Evolutionary conservation across 148 eudicot species (phyloP), one percentile per base, ranked within the genome.

Genomic region (Cornus suecica): DNA sequence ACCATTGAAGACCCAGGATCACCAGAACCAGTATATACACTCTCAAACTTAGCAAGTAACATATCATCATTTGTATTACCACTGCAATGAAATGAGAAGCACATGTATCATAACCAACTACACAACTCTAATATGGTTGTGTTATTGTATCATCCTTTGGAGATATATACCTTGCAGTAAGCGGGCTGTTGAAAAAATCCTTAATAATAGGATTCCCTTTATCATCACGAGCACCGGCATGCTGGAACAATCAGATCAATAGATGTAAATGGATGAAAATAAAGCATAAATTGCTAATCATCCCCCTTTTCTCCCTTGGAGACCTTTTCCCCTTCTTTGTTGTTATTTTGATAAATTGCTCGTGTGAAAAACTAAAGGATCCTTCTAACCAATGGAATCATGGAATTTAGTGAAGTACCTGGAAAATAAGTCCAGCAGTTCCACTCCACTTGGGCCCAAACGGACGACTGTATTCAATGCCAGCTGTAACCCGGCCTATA

Each of bases 391-490:
- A 15, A 78, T 27, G 25, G 18, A 30, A 65, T 22, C 64, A 56
- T 2, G 3, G 3, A 66, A 51, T 24, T 66, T 74, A 58, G 26
- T 30, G 30, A 68, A 45, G 13, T 84, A 95, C 99, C 99, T 95
- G 99, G 85, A 91, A 95, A 34, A 85, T 85, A 78, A 95, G 88
- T 60, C 99, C 99, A 66, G 92, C 91, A 34, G 99, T 95, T 68
- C 99, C 99, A 80, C 91, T 95, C 99, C 99, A 95, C 79, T 93
- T 95, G 15, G 99, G 99, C 78, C 90, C 86, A 52, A 95, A 86
- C 66, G 99, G 98, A 64, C 99, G 86, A 75, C 93, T 90, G 67
- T 86, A 95, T 80, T 95, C 99, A 80, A 95, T 82, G 75, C 98
- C 94, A 76, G 93, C 91, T 32, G 98, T 90, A 37, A 95, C 87